Conservation (phyloP, 2,329 filamentous ascomycete species). For the Clarireedia hainanense region DNA sequence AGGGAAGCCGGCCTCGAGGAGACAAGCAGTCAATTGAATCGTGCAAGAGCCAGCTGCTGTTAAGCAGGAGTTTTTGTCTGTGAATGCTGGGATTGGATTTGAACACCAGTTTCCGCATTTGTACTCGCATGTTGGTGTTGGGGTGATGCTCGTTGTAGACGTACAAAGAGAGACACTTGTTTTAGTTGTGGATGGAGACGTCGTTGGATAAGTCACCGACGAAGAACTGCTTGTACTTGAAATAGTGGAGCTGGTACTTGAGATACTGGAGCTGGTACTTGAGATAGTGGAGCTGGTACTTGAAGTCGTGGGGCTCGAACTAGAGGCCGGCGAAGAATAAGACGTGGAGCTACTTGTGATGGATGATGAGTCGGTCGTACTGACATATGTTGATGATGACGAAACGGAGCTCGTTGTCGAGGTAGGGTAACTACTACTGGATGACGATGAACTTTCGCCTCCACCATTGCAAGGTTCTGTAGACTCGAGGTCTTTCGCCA, state of each 20-base stretch:
- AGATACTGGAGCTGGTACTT: not conserved
- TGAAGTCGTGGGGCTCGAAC: not conserved
- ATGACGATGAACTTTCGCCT: not conserved
- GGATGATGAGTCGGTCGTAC: not conserved
- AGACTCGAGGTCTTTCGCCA: conserved; percentile 41
- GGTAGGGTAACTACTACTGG: not conserved
- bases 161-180: conserved; percentile 35
- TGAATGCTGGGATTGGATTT: conserved; percentile 41
- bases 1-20: conserved; percentile 43
- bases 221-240: not conserved
- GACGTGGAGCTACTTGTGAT: not conserved
- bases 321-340: not conserved
- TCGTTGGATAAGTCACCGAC: not conserved
- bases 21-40: conserved; percentile 43
- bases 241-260: not conserved
- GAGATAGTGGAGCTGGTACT: not conserved
- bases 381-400: not conserved
- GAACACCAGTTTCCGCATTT: conserved; percentile 47
- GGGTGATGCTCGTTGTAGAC: conserved; percentile 31
- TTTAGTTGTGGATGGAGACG: conserved; percentile 14
- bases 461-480: conserved; percentile 37
- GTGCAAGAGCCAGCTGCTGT: conserved; percentile 33
- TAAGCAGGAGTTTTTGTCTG: conserved; percentile 35
- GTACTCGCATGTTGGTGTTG: conserved; percentile 45
- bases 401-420: not conserved